Conservation (phyloP, 2,329 filamentous ascomycete genomes). For the Calonectria henricotiae region DNA sequence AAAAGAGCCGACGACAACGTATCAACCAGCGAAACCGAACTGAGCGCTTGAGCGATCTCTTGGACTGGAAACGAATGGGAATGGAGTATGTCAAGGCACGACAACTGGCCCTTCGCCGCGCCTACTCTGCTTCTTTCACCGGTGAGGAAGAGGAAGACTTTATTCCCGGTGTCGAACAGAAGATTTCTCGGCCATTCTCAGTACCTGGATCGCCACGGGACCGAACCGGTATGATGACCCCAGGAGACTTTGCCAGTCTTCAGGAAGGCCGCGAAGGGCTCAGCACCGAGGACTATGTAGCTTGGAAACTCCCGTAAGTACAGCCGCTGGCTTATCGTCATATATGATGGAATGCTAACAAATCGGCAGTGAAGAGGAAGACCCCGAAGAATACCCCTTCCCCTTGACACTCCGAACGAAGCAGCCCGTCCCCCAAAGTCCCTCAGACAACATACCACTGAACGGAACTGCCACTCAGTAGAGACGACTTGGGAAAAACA, state of each 20-base stretch:
- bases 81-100: constrained; percentile 99
- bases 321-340: neutral
- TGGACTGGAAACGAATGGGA: constrained; percentile 99
- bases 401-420: constrained; percentile 73
- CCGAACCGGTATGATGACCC: constrained; percentile 97
- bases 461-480: constrained; percentile 43
- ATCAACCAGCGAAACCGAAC: constrained; percentile 99
- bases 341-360: constrained; percentile 43
- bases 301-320: constrained; percentile 98
- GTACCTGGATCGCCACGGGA: constrained; percentile 94
- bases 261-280: constrained; percentile 95
- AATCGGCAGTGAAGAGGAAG: constrained; percentile 85
- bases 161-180: constrained; percentile 93
- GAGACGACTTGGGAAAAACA: neutral
- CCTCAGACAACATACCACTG: constrained; percentile 48
- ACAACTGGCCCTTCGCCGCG: constrained; percentile 90
- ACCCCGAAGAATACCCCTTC: constrained; percentile 81
- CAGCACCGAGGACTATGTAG: constrained; percentile 96
- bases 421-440: constrained; percentile 57
- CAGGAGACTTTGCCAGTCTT: constrained; percentile 95
- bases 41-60: constrained; percentile 91
- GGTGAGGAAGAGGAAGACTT: constrained; percentile 88
- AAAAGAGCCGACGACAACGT: constrained; percentile 94
- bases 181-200: constrained; percentile 94
- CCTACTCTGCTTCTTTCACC: constrained; percentile 90